These are phyloP conservation scores for Russula emetica DNA, from an alignment of 768 basidiomycete species.

Conservation along the genomic window DNA sequence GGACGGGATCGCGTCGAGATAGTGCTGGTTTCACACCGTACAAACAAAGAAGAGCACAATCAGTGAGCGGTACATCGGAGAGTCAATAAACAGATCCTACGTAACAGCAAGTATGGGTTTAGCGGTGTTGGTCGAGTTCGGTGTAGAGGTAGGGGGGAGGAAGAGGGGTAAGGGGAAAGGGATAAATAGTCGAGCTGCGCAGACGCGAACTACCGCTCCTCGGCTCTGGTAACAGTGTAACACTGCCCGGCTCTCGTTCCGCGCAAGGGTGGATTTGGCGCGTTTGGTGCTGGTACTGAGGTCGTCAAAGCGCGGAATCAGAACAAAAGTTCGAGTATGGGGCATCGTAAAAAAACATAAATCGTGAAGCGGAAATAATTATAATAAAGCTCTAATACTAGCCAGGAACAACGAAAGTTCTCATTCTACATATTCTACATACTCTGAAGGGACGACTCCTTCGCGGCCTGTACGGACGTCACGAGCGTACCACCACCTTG, in stretches of 20 bases:
- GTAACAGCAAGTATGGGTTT: too few species aligned
- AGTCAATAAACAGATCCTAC: too few species aligned
- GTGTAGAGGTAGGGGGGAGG: too few species aligned
- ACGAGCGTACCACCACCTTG: slow-evolving; percentile 92
- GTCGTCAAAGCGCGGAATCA: slow-evolving; percentile 88
- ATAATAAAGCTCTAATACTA: slow-evolving; percentile 14
- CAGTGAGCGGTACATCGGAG: too few species aligned
- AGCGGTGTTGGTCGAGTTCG: too few species aligned
- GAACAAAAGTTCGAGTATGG: slow-evolving; percentile 18
- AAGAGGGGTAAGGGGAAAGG: too few species aligned
- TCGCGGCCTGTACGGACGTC: slow-evolving; percentile 75
- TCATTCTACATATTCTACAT: slow-evolving; percentile 87
- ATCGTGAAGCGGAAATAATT: slow-evolving; percentile 29
- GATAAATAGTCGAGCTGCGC: too few species aligned
- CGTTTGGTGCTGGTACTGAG: slow-evolving; percentile 74
- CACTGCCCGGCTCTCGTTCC: slow-evolving; percentile 85
- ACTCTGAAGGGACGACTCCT: slow-evolving; percentile 89
- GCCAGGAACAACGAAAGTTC: slow-evolving; percentile 13
- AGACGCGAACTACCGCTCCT: too few species aligned
- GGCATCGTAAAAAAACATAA: slow-evolving; percentile 29
- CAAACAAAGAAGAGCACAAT: too few species aligned
- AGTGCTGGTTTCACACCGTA: too few species aligned
- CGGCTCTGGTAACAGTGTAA: too few species aligned
- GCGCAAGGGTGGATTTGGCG: slow-evolving; percentile 78
- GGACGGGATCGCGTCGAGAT: too few species aligned